Percentiles rank a stretch among this genome's conserved stretches.
phyloP scores from a whole-genome alignment of 2,329 filamentous ascomycete genomes.

The Trichoderma polysporum region DNA sequence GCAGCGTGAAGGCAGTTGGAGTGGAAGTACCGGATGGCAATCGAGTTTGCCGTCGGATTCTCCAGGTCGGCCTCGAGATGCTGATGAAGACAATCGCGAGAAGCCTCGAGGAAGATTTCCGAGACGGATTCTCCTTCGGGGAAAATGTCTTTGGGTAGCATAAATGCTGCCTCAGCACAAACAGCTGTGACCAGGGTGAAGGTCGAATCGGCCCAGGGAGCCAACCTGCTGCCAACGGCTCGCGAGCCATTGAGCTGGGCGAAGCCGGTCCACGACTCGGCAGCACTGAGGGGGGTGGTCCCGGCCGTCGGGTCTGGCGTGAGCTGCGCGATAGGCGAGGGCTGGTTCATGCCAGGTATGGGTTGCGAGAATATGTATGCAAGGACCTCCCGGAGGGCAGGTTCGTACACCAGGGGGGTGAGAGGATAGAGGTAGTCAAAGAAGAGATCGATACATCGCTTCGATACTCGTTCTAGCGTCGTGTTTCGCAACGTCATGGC shows the following conservation, averaged over 20 bases:
- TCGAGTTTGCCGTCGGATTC: constrained; percentile 42
- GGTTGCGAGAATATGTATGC: constrained; percentile 32
- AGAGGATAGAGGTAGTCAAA: constrained; percentile 45
- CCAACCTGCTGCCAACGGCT: constrained; percentile 22
- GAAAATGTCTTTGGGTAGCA: constrained; percentile 42
- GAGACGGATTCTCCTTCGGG: constrained; percentile 39
- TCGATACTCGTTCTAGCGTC: constrained; percentile 30
- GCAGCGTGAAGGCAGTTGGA: constrained; percentile 46
- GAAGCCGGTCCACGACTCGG: constrained; percentile 18
- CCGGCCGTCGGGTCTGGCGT: constrained; percentile 19
- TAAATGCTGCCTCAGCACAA: constrained; percentile 42
- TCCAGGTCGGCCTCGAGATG: constrained; percentile 45
- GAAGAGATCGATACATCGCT: constrained; percentile 41
- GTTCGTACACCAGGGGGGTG: constrained; percentile 43
- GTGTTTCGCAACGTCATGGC: constrained; percentile 29
- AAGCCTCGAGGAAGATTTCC: constrained; percentile 41
- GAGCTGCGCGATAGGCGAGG: constrained; percentile 18
- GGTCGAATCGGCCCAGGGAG: constrained; percentile 38
- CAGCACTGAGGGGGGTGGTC: constrained; percentile 16
- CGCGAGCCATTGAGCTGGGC: constrained; percentile 12
- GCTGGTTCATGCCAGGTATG: constrained; percentile 17
- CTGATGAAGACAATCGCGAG: constrained; percentile 38
- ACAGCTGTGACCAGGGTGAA: constrained; percentile 46
- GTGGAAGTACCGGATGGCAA: constrained; percentile 46
- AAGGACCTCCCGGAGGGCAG: constrained; percentile 39